phyloP scores from a whole-genome alignment of 495 filamentous ascomycete genomes.

The Neurospora pannonica region DNA sequence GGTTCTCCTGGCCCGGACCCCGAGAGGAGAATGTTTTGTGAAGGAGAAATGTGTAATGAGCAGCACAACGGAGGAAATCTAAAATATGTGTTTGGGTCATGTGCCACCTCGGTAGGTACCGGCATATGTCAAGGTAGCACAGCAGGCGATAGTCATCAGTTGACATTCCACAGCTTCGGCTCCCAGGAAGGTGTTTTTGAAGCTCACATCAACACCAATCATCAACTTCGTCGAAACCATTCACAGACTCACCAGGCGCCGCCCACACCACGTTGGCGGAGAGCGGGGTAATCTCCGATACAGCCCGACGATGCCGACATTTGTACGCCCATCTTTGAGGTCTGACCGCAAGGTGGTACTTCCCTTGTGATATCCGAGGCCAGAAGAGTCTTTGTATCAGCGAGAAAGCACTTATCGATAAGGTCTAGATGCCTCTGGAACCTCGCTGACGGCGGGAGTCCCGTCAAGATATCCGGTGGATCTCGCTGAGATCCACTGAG shows the following conservation, averaged over 20 bases:
- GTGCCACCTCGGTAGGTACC: neutral
- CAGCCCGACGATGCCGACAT: neutral
- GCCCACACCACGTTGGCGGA: neutral
- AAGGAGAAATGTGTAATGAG: too few species aligned
- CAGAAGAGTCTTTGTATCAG: neutral
- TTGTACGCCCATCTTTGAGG: neutral
- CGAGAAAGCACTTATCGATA: neutral
- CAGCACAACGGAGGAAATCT: too few species aligned
- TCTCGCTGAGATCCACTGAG: neutral
- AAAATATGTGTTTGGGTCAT: too few species aligned
- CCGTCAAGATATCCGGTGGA: neutral
- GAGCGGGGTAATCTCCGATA: neutral
- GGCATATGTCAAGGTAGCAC: neutral
- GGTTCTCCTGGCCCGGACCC: neutral
- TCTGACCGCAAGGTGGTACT: neutral
- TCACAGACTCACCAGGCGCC: neutral
- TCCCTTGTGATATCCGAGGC: neutral
- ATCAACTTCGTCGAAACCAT: neutral
- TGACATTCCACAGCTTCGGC: neutral
- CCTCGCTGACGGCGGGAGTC: neutral
- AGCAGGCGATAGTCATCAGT: neutral
- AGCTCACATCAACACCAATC: neutral
- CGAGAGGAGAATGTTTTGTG: too few species aligned
- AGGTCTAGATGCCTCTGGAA: neutral
- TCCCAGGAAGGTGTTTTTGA: neutral